These are phyloP conservation scores for Starmerella scarabaei DNA, from an alignment of 805 yeast genomes.

Conservation along the genomic window DNA sequence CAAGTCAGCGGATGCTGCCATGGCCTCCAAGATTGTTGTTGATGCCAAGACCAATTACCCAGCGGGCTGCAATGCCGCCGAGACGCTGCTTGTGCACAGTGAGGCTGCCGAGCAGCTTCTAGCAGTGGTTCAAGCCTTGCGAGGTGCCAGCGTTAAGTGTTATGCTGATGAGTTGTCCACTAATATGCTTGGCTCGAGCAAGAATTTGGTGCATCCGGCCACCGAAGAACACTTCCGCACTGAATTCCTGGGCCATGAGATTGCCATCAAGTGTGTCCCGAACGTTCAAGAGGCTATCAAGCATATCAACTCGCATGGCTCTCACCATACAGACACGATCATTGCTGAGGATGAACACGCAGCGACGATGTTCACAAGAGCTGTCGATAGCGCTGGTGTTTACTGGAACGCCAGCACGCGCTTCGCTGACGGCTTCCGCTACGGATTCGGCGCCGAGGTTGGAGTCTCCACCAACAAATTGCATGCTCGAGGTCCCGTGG, in stretches of 20 bases:
- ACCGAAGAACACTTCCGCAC: conserved; percentile 53
- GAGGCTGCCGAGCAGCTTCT: conserved; percentile 29
- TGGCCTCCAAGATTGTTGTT: conserved; percentile 61
- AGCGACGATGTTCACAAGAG: conserved; percentile 69
- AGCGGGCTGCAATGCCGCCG: conserved; percentile 98
- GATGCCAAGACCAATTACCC: conserved; percentile 95
- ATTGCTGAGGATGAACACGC: conserved; percentile 57
- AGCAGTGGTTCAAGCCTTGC: conserved; percentile 30
- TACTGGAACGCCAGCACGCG: conserved; percentile 97
- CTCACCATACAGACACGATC: conserved; percentile 91
- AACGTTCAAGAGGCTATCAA: conserved; percentile 58
- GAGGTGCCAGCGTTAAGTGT: conserved; percentile 55
- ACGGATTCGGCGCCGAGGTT: conserved; percentile 97
- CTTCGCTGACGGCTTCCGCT: conserved; percentile 96
- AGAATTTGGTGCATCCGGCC: conserved; percentile 15
- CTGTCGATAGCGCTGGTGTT: conserved; percentile 89
- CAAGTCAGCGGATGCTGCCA: conserved; percentile 57
- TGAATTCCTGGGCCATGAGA: conserved; percentile 72
- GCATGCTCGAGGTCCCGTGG: conserved; percentile 98
- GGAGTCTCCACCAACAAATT: conserved; percentile 95
- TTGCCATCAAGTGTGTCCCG: conserved; percentile 55
- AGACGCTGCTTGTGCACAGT: conserved; percentile 56
- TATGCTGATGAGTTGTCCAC: conserved; percentile 33
- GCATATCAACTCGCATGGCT: conserved; percentile 83
- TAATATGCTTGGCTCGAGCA: neutral